Evolutionary conservation across 139 green algal genomes (phyloP), one percentile per base, ranked within the genome.

Genomic region (Eudorina sp.): DNA sequence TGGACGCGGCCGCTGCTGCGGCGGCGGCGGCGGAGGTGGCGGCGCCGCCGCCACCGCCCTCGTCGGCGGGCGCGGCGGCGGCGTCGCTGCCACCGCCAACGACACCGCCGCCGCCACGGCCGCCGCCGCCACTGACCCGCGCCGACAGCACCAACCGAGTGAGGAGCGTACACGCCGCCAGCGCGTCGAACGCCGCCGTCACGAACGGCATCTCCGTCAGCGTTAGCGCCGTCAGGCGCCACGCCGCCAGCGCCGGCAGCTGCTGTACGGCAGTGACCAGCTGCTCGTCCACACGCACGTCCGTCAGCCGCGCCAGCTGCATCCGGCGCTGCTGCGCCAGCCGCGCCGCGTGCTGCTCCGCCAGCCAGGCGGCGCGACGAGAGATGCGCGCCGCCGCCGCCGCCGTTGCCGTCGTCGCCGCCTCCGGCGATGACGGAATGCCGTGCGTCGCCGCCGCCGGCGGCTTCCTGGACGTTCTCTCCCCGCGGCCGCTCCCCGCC

Each of bases 61-160:
- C 25, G 73, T 9, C 21, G 9, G 45, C 23, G 25, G 73, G 45
- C 13, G 4, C 41, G 27, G 53, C 51, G 16, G 55, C 53, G 38
- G 77, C 36, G 38, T 23, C 31, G 36, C 51, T 34, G 36, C 19
- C n/a, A 2, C 19, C 27, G 25, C n/a, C n/a, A n/a, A n/a, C n/a
- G n/a, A n/a, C n/a, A n/a, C n/a, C n/a, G n/a, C n/a, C n/a, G n/a
- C n/a, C n/a, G n/a, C n/a, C n/a, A n/a, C n/a, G n/a, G n/a, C n/a
- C n/a, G 38, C 36, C 31, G 36, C 51, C 51, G 36, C 19, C n/a
- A 2, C 19, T 41, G 25, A 66, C 31, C 3, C 76, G 53, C 34
- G n/a, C 34, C 36, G 77, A 84, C 36, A 84, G 77, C 53, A 73
- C 77, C 53, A 84, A 38, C 11, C 53, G 53, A 0, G 77, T 73